Evolutionary conservation across 2,329 filamentous ascomycete genomes (phyloP).

Genomic region (Penicillium italicum): DNA sequence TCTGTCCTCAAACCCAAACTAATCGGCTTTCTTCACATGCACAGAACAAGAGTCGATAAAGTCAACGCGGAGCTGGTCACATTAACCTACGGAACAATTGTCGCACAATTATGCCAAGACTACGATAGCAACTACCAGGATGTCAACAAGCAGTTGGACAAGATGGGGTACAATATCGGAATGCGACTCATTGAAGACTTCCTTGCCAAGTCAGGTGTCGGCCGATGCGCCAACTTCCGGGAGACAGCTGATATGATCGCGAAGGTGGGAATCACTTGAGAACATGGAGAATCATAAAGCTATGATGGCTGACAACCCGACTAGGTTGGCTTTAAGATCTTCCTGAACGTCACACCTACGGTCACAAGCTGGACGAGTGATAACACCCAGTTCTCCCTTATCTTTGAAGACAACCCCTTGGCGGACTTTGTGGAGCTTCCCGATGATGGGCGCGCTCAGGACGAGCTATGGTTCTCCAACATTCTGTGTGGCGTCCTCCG

Average conservation of each 20-base stretch:
- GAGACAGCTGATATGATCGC: slow-evolving; percentile 97
- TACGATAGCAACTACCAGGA: slow-evolving; percentile 91
- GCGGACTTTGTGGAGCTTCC: slow-evolving; percentile 97
- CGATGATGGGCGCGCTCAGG: slow-evolving; percentile 90
- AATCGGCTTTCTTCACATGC: slow-evolving; percentile 7
- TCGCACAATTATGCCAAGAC: slow-evolving; percentile 93
- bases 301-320: slow-evolving; percentile 5
- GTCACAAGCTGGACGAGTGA: slow-evolving; percentile 96
- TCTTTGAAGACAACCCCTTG: slow-evolving; percentile 95
- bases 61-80: slow-evolving; percentile 97
- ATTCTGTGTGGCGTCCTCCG: slow-evolving; percentile 90
- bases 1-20: slow-evolving; percentile 8
- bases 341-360: slow-evolving; percentile 90
- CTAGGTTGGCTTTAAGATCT: slow-evolving; percentile 97
- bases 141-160: slow-evolving; percentile 96
- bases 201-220: slow-evolving; percentile 87
- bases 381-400: slow-evolving; percentile 90
- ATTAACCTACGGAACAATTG: slow-evolving; percentile 95
- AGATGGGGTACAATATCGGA: slow-evolving; percentile 99
- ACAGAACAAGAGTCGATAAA: slow-evolving; percentile 89
- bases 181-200: slow-evolving; percentile 96
- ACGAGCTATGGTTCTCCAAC: slow-evolving; percentile 98
- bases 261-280: slow-evolving; percentile 57
- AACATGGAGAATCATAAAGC: neutral
- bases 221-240: slow-evolving; percentile 84